Base-by-base conservation (phyloP, 2,329 filamentous ascomycete genomes). In the Trichoderma koningiopsis region DNA sequence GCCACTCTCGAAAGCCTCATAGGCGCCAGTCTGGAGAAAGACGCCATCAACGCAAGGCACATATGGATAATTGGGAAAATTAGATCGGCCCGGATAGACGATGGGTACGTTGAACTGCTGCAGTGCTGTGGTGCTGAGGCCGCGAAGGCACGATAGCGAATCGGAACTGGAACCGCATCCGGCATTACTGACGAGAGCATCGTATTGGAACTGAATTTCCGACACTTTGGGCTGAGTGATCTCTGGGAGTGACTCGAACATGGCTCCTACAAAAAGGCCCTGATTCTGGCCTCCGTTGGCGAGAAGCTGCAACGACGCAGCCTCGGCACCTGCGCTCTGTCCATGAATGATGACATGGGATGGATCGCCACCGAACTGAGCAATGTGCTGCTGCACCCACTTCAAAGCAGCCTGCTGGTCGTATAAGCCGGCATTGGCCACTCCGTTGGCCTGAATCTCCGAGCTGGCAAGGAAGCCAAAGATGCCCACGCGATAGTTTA, bases 301-400 rank as follows among this genome's bases (percentile, higher is more conserved):
- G 0, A 82, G 86, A 52, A 93, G 82, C 27, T 92, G 88, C 43
- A 91, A 81, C 33, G 83, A 85, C 24, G 93, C 83, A 2, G 88
- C 88, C 1, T 84, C 87, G 5, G 85, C 91, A 4, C 91, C 91
- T 1, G 91, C 91, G 62, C 88, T 91, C 71, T 85, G 87, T 10
- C 92, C 92, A 19, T 88, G 89, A 0, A 93, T 79, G 0, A 90
- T 87, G 10, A 93, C 89, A 72, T 91, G 90, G 0, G 82, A 74
- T 13, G 68, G 61, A 31, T 73, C 69, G n/a, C 72, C 72, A 3
- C 72, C 72, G 47, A 73, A 73, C 24, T 70, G 67, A 35, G 43
- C 14, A 57, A 73, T 73, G 13, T 73, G 57, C 49, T 64, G 60
- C 27, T 71, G 65, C 22, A 73, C 72, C 72, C 72, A 73, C 47